Base-by-base conservation (phyloP, 352 stramenopile genomes). In the Aphanomyces stellatus region DNA sequence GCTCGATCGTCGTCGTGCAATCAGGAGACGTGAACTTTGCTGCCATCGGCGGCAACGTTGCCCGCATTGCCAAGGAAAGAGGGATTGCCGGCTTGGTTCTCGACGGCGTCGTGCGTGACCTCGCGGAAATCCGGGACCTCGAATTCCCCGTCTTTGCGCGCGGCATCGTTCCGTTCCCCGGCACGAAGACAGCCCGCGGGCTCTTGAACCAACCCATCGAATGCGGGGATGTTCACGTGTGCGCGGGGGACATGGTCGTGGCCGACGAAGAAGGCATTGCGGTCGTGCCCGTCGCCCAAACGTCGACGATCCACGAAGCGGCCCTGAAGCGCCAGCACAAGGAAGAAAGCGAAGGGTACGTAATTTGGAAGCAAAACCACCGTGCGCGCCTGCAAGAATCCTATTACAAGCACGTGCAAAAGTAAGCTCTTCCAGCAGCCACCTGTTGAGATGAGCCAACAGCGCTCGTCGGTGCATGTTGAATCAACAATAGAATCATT, bases 231-330 rank as follows among this genome's bases (percentile, higher is more conserved):
- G 60, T 67, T 27, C 0, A 11, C 4, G 60, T 67, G 22, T 10
- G 37, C 0, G 41, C 60, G 17, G 60, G 60, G 30, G 60, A 67
- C 40, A 33, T 67, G 4, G 37, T 67, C 19, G 60, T 67, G 6
- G 60, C 60, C 19, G 60, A 67, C 22, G 60, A 67, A 34, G 60
- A 67, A 67, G 60, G 60, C 6, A 67, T 67, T 31, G 60, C 51
- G 15, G 60, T 67, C 33, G 60, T 67, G 5, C 60, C 60, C 7
- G 8, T 15, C 7, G 19, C 41, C 5, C 13, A 35, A 4, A 3
- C 3, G 6, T 13, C 10, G 27, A 24, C 28, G 8, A 30, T 46
- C 34, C 34, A 57, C n/a, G 5, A 22, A 34, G 60, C 28, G n/a
- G 60, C 37, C 1, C 19, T 35, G n/a, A 31, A 43, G 41, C 60